These are phyloP conservation scores for Amanita subjunquillea DNA, from an alignment of 768 basidiomycete species.

Conservation along the genomic window DNA sequence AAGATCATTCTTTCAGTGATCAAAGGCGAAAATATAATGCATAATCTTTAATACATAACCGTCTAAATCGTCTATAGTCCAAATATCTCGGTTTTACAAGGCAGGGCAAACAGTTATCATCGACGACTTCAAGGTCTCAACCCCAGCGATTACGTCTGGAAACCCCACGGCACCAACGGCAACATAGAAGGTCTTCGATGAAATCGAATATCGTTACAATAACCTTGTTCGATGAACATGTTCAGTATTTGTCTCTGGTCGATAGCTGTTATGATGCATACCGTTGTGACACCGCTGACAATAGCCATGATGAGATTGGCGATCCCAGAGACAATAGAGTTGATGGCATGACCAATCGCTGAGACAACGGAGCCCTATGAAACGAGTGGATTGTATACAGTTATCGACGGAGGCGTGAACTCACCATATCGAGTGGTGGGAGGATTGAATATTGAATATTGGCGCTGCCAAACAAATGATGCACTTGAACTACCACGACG, in stretches of 20 bases:
- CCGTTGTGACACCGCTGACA: constrained; percentile 44
- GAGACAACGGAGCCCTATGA: constrained; percentile 54
- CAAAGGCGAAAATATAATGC: too few species aligned
- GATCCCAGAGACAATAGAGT: constrained; percentile 50
- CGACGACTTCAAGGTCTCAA: not conserved
- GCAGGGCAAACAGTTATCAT: too few species aligned
- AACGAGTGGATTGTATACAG: not conserved
- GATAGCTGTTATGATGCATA: constrained; percentile 19
- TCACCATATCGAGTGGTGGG: not conserved
- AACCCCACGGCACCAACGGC: constrained; percentile 24
- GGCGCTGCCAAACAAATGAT: too few species aligned
- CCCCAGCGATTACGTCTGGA: not conserved
- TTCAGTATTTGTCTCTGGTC: not conserved
- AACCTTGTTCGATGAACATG: constrained; percentile 26
- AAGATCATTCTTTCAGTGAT: too few species aligned
- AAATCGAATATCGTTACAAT: constrained; percentile 57
- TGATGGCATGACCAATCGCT: constrained; percentile 52
- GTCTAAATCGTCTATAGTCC: too few species aligned
- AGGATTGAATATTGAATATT: too few species aligned
- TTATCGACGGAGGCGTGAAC: not conserved
- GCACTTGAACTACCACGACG: constrained; percentile 8
- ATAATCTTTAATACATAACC: too few species aligned
- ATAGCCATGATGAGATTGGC: constrained; percentile 51
- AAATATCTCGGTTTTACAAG: too few species aligned
- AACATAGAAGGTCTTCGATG: constrained; percentile 45